Base-by-base conservation (phyloP, 164 flowering plant genomes). In the Vitis cinerea region DNA sequence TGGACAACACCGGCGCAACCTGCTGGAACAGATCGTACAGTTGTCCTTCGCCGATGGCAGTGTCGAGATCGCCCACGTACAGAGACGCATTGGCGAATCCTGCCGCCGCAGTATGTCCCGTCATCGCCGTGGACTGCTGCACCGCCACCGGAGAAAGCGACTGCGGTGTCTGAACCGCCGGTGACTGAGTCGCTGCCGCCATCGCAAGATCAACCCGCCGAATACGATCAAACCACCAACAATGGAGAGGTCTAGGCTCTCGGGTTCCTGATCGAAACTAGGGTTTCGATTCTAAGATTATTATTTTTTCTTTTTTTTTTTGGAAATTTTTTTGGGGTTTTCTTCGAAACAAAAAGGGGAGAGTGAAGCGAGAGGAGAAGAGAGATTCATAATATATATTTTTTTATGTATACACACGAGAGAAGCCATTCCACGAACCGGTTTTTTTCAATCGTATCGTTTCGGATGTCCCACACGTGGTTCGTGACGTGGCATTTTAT, bases 1-100 rank as follows among this genome's bases (percentile, higher is more conserved):
- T 67, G 27, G 92, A 85, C 3, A 71, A 58, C 3, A 90, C 87
- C 15, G 68, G 82, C 10, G 81, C 91, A 1, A 84, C 74, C 48
- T 78, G 85, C 71, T 69, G 79, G 71, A 90, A 90, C 65, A 90
- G 74, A 74, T 87, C 91, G 30, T 63, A 80, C 62, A 90, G 79
- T 54, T 85, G 85, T 0, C 51, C 64, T 52, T 90, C 95, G 1
- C 74, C 75, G 11, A 90, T 81, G 5, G 72, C 69, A 3, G 66
- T 72, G 50, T 88, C 92, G 65, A 90, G 88, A 83, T 90, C 92
- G 4, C 95, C 95, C 0, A 90, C 95, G 71, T 88, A 90, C 67
- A 90, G 74, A 13, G 95, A 88, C 61, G 81, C 66, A 61, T 74
- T 89, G 61, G 53, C 61, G 64, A 80, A 80, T 31, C 85, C 57